Conservation (phyloP, 805 yeast species). For the Priceomyces melissophilus region DNA sequence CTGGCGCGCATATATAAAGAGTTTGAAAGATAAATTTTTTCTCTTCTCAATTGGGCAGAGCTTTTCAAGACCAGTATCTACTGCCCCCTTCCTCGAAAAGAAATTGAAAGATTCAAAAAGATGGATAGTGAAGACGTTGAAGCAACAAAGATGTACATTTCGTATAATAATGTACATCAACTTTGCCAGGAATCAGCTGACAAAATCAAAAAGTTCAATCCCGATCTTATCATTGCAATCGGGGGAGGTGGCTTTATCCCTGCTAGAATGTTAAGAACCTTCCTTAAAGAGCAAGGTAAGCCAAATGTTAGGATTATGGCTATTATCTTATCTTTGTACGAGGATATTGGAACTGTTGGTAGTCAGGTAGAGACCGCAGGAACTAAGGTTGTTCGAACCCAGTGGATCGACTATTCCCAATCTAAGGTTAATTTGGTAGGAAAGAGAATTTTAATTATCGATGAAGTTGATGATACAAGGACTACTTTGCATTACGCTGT, state of each 20-base stretch:
- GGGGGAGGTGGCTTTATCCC: constrained; percentile 99
- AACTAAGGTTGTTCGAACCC: constrained; percentile 68
- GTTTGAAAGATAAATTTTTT: neutral
- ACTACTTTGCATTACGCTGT: constrained; percentile 80
- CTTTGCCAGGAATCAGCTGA: constrained; percentile 62
- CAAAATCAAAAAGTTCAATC: constrained; percentile 66
- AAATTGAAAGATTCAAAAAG: neutral
- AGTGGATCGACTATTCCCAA: constrained; percentile 77
- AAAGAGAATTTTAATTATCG: constrained; percentile 69
- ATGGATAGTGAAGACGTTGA: constrained; percentile 21
- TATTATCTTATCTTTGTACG: constrained; percentile 86
- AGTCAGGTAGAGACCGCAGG: constrained; percentile 54
- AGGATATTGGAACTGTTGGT: constrained; percentile 65
- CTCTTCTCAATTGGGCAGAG: neutral
- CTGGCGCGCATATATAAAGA: too few relatives aligned
- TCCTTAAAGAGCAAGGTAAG: constrained; percentile 80
- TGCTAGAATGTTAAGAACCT: constrained; percentile 92
- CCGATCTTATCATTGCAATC: constrained; percentile 89
- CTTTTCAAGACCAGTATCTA: too few relatives aligned
- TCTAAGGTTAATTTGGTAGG: constrained; percentile 61
- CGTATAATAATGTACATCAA: constrained; percentile 79
- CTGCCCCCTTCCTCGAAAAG: constrained; percentile 1
- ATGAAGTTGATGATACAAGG: constrained; percentile 85
- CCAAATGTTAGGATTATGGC: constrained; percentile 95
- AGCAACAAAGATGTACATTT: constrained; percentile 59